Evolutionary conservation across 768 basidiomycete genomes (phyloP).

Genomic region (Tricholoma flavovirens): DNA sequence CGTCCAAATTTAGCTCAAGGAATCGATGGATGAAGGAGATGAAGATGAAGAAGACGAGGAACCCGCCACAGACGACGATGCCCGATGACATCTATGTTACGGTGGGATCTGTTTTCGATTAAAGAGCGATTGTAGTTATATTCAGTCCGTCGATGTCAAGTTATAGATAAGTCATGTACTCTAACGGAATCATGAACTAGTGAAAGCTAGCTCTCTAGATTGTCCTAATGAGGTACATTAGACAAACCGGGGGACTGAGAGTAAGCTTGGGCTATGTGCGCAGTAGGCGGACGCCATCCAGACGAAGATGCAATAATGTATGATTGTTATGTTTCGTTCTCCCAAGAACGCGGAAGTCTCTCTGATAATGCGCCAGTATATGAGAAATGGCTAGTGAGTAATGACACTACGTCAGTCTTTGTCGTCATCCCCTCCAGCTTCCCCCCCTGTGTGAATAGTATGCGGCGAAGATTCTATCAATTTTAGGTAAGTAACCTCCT

Average conservation of each 20-base stretch:
- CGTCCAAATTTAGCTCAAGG: slow-evolving; percentile 53
- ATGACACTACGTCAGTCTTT: slow-evolving; percentile 57
- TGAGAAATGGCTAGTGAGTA: slow-evolving; percentile 53
- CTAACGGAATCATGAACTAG: background rate
- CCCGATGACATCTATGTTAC: background rate
- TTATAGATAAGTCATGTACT: background rate
- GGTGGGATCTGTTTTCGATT: background rate
- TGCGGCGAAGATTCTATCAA: slow-evolving; percentile 62
- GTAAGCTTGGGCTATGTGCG: background rate
- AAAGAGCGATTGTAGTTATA: background rate
- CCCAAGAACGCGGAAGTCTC: slow-evolving; percentile 1
- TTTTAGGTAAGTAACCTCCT: background rate
- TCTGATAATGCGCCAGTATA: slow-evolving; percentile 40
- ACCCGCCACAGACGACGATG: background rate
- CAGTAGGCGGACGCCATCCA: background rate
- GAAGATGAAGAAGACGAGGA: slow-evolving; percentile 41
- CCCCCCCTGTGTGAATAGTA: slow-evolving; percentile 59
- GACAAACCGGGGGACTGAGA: background rate
- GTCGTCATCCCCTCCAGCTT: slow-evolving; percentile 61
- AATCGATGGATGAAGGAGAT: slow-evolving; percentile 74
- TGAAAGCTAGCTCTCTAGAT: background rate
- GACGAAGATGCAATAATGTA: background rate
- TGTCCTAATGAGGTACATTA: background rate
- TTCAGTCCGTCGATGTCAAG: background rate
- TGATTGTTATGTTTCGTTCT: slow-evolving; percentile 2